phyloP scores from a whole-genome alignment of 2,329 filamentous ascomycete species.

The Hypoxylon sp. region DNA sequence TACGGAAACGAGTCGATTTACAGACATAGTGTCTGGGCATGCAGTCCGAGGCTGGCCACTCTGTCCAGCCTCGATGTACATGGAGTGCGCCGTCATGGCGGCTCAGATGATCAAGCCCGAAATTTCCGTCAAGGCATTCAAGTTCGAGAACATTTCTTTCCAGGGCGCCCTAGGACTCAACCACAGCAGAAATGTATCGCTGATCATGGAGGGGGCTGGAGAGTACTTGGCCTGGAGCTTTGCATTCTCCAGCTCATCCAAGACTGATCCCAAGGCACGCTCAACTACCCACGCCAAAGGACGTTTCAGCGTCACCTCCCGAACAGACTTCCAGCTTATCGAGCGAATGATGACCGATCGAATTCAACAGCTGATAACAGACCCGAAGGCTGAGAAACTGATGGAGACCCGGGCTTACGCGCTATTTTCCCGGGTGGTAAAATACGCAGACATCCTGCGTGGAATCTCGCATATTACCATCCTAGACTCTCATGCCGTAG shows the following conservation, averaged over 20 bases:
- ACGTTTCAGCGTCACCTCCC: neutral
- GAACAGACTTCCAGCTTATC: neutral
- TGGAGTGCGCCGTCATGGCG: constrained; percentile 3
- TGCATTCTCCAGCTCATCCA: neutral
- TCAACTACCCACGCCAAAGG: constrained; percentile 7
- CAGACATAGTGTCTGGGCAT: constrained; percentile 1
- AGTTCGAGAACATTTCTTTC: constrained; percentile 7
- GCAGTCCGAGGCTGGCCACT: neutral
- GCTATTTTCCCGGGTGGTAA: constrained; percentile 6
- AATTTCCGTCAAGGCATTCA: constrained; percentile 4
- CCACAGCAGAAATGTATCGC: constrained; percentile 1
- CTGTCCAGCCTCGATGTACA: constrained; percentile 2
- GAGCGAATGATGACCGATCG: constrained; percentile 8
- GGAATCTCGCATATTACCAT: constrained; percentile 6
- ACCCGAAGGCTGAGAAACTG: constrained; percentile 1
- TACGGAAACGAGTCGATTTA: constrained; percentile 4
- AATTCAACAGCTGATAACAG: constrained; percentile 3
- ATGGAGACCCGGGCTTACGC: neutral
- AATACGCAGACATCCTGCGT: constrained; percentile 1
- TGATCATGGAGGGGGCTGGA: constrained; percentile 5
- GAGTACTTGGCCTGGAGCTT: constrained; percentile 10
- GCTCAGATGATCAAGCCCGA: constrained; percentile 3
- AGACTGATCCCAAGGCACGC: neutral
- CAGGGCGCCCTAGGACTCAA: constrained; percentile 5
- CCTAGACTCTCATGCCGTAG: neutral